Conservation (phyloP, 2,329 filamentous ascomycete species). For the Cladophialophora psammophila region DNA sequence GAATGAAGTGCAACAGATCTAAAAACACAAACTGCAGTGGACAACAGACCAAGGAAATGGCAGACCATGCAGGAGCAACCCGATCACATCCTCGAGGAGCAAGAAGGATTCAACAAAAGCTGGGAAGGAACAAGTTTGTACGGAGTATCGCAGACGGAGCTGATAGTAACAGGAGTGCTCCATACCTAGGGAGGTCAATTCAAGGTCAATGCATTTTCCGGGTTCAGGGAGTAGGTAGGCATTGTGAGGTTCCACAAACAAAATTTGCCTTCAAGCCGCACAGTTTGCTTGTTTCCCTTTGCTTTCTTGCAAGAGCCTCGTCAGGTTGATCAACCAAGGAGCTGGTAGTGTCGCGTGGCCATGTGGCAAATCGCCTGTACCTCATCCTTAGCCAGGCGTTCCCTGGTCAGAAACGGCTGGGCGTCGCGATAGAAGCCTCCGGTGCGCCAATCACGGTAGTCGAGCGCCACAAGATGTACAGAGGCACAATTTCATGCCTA, state of each 20-base stretch:
- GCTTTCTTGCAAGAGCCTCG: background rate
- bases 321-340: conserved; percentile 7
- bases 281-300: conserved; percentile 1
- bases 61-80: conserved; percentile 22
- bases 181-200: background rate
- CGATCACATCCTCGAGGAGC: conserved; percentile 25
- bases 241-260: conserved; percentile 16
- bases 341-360: conserved; percentile 21
- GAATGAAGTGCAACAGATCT: conserved; percentile 41
- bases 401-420: conserved; percentile 15
- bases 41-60: background rate
- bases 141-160: conserved; percentile 12
- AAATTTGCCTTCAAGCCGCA: conserved; percentile 5
- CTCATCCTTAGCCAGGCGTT: conserved; percentile 14
- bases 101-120: conserved; percentile 17
- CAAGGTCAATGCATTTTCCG: conserved; percentile 1
- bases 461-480: background rate
- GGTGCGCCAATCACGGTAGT: conserved; percentile 27
- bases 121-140: conserved; percentile 15
- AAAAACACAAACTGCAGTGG: conserved; percentile 2
- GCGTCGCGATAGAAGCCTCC: conserved; percentile 19
- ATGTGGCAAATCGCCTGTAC: background rate
- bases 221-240: background rate
- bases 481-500: conserved; percentile 23
- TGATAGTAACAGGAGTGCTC: background rate